A percentile compares a stretch with the other conserved stretches of the same genome.
phyloP scores from a whole-genome alignment of 2,329 filamentous ascomycete species.

The Alternaria postmessia region DNA sequence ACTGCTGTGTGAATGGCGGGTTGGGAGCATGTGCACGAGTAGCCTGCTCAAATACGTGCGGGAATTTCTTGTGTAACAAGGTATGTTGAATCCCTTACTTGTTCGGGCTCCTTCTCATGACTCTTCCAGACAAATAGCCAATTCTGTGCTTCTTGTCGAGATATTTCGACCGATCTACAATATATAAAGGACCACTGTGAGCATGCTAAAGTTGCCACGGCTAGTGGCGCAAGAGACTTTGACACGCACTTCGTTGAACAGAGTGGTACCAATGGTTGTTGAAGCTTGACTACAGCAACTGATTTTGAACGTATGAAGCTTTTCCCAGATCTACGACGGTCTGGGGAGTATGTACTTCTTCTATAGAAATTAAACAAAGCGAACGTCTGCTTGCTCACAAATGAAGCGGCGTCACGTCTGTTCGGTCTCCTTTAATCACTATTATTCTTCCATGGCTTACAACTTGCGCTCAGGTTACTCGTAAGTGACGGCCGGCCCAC shows the following conservation, averaged over 20 bases:
- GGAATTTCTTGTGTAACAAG: not conserved
- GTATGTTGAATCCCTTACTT: not conserved
- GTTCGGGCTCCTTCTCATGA: not conserved
- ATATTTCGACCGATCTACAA: not conserved
- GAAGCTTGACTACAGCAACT: not conserved
- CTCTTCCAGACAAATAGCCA: not conserved
- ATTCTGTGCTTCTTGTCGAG: not conserved
- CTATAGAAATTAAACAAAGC: not conserved
- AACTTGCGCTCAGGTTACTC: not conserved
- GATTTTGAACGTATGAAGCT: not conserved
- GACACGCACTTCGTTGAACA: not conserved
- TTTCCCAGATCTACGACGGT: not conserved
- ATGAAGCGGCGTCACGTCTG: not conserved
- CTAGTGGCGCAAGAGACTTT: not conserved
- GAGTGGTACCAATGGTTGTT: not conserved
- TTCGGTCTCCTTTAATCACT: not conserved
- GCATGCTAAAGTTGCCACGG: not conserved
- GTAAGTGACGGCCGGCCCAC: conserved; percentile 24
- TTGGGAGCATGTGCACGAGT: not conserved
- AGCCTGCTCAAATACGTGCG: not conserved
- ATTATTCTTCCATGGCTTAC: not conserved
- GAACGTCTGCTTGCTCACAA: not conserved
- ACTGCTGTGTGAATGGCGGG: not conserved
- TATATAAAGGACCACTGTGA: not conserved
- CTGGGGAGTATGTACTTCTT: not conserved